phyloP scores from a whole-genome alignment of 805 yeast species.

The Kodamaea sagamina region DNA sequence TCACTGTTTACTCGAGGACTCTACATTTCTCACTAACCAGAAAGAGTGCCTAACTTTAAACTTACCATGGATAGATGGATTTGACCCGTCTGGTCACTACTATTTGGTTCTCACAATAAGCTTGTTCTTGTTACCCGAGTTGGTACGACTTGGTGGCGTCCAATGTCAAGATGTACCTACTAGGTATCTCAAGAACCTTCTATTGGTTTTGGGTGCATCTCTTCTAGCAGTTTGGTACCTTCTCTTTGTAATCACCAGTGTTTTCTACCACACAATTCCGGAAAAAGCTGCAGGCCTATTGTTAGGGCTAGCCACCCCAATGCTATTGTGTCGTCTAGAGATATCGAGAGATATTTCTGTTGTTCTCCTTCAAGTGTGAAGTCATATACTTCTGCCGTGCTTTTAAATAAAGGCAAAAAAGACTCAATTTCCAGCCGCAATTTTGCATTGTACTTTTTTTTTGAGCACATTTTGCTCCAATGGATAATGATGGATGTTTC shows the following conservation, averaged over 20 bases:
- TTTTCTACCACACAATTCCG: constrained; percentile 50
- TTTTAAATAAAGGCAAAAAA: not conserved
- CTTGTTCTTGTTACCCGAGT: constrained; percentile 29
- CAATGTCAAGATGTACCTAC: constrained; percentile 6
- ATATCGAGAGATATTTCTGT: no score
- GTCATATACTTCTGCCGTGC: no score
- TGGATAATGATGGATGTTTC: not conserved
- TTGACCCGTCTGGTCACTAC: constrained; percentile 57
- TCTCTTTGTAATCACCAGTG: constrained; percentile 44
- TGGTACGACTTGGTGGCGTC: constrained; percentile 4
- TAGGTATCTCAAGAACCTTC: not conserved
- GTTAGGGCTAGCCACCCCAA: constrained; percentile 39
- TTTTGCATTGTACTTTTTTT: not conserved
- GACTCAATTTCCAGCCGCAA: not conserved
- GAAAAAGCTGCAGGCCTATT: constrained; percentile 49
- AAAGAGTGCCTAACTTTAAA: constrained; percentile 24
- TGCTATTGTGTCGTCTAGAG: not conserved
- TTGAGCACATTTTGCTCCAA: constrained; percentile 11
- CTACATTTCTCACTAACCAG: constrained; percentile 13
- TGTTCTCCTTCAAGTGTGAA: no score
- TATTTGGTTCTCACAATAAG: constrained; percentile 47
- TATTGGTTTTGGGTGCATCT: constrained; percentile 7
- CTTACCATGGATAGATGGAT: constrained; percentile 47
- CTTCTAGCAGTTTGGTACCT: constrained; percentile 38
- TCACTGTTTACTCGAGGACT: constrained; percentile 25